phyloP scores from a whole-genome alignment of 192 early-diverging fungal genomes.

The Chytriomyces sp. region DNA sequence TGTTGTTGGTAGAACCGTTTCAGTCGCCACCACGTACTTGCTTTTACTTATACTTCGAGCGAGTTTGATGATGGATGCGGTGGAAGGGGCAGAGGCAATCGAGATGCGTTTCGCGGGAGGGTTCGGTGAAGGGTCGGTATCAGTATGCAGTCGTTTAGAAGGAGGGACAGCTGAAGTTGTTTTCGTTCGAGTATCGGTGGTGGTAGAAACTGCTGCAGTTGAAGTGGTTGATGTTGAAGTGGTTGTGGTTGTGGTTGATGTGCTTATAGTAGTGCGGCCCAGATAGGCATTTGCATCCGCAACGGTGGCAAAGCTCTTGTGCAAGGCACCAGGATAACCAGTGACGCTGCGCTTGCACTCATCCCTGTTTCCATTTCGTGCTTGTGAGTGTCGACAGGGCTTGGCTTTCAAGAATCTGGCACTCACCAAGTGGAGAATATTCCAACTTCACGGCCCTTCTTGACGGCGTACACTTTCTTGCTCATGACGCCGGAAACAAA shows the following conservation, averaged over 20 bases:
- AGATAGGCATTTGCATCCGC: neutral
- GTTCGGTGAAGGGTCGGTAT: neutral
- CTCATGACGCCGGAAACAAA: no score
- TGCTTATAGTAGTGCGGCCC: neutral
- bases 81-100: no score
- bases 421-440: neutral
- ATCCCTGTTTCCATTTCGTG: no score
- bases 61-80: no score
- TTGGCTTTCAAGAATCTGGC: neutral
- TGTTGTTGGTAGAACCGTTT: no score
- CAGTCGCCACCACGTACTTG: no score
- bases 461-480: neutral
- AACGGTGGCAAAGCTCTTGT: neutral
- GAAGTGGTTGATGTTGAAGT: constrained; percentile 2
- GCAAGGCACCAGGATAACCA: neutral
- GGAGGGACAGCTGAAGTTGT: neutral
- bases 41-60: no score
- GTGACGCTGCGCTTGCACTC: neutral
- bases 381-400: neutral
- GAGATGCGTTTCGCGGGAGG: no score
- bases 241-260: neutral
- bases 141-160: neutral
- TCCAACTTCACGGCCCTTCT: neutral
- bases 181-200: neutral
- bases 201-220: neutral